Conservation (phyloP, 192 early-diverging fungal genomes). For the Entomortierella lignicola region DNA sequence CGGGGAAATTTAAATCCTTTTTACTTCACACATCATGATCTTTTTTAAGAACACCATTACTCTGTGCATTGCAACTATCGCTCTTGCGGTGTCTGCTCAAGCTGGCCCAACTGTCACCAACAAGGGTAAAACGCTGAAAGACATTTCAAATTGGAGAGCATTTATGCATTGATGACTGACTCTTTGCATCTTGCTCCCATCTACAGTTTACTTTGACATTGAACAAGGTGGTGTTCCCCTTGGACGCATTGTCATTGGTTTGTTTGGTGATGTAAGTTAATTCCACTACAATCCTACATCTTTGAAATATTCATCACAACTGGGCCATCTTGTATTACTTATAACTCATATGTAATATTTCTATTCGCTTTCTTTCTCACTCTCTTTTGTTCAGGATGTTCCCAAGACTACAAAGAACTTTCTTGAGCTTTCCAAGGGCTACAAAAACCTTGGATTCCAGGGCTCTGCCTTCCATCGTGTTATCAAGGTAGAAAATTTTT, state of each 20-base stretch:
- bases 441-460: slow-evolving; percentile 43
- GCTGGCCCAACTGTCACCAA: slow-evolving; percentile 72
- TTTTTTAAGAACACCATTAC: slow-evolving; percentile 38
- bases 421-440: slow-evolving; percentile 89
- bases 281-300: not conserved
- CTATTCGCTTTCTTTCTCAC: slow-evolving; percentile 12
- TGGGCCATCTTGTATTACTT: too few species aligned
- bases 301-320: too few species aligned
- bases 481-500: slow-evolving; percentile 59
- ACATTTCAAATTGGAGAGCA: not conserved
- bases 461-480: slow-evolving; percentile 71
- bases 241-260: slow-evolving; percentile 76
- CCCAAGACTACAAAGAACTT: slow-evolving; percentile 93
- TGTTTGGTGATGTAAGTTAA: slow-evolving; percentile 71
- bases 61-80: slow-evolving; percentile 23
- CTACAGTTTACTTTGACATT: slow-evolving; percentile 87
- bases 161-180: not conserved
- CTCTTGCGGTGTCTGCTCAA: slow-evolving; percentile 29
- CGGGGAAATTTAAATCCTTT: too few species aligned
- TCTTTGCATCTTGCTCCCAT: not conserved
- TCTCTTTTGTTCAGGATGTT: slow-evolving; percentile 50
- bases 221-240: slow-evolving; percentile 78
- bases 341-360: slow-evolving; percentile 64
- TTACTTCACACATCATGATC: slow-evolving; percentile 15
- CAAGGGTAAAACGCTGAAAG: slow-evolving; percentile 57